phyloP scores from a whole-genome alignment of 140 eudicot species.

The Oenanthe javanica region DNA sequence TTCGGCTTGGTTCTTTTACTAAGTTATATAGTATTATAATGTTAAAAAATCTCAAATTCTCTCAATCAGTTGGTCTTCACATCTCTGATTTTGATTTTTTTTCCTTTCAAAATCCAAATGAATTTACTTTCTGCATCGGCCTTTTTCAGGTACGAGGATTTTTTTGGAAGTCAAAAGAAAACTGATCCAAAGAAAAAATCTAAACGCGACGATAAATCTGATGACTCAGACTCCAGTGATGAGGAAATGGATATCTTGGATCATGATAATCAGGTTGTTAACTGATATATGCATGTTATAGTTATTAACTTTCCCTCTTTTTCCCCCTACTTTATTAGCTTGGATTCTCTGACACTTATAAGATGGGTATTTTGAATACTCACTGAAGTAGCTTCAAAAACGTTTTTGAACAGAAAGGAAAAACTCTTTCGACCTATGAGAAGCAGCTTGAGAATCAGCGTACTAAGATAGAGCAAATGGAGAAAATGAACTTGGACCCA shows the following conservation, averaged over 20 bases:
- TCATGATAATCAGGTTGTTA: constrained; percentile 32
- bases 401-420: constrained; percentile 28
- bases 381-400: background rate
- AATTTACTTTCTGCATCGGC: background rate
- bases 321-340: background rate
- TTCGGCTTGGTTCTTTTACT: background rate
- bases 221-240: constrained; percentile 36
- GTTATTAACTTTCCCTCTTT: background rate
- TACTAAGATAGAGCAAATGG: constrained; percentile 66
- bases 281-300: background rate
- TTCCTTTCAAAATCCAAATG: background rate
- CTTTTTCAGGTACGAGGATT: constrained; percentile 57
- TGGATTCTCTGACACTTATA: background rate
- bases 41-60: background rate
- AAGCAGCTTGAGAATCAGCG: constrained; percentile 61
- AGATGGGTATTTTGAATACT: background rate
- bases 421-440: constrained; percentile 72
- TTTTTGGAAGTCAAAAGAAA: constrained; percentile 45
- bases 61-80: background rate
- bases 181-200: constrained; percentile 34
- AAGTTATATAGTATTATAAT: background rate
- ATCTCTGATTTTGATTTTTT: background rate
- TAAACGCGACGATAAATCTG: constrained; percentile 22
- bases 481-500: constrained; percentile 64
- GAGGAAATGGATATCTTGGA: constrained; percentile 26